These are phyloP conservation scores for Botrytis squamosa DNA, from an alignment of 2,329 filamentous ascomycete species.

Conservation along the genomic window DNA sequence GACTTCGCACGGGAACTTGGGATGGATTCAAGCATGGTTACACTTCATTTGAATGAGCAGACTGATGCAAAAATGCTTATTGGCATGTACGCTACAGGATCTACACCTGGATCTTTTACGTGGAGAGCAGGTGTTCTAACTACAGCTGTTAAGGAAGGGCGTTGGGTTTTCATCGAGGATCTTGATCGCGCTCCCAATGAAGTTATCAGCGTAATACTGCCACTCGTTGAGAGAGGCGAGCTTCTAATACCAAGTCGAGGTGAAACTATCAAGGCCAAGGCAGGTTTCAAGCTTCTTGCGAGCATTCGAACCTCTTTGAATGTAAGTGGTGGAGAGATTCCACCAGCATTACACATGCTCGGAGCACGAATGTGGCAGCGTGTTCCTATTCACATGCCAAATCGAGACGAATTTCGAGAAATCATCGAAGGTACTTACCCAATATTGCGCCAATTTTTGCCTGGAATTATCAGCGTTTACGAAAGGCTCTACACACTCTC, in stretches of 20 bases:
- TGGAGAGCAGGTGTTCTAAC: conserved; percentile 94
- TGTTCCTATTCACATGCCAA: conserved; percentile 66
- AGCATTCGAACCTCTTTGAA: conserved; percentile 79
- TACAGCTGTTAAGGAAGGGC: conserved; percentile 86
- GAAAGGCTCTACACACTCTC: conserved; percentile 50
- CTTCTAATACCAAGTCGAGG: conserved; percentile 86
- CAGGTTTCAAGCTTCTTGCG: conserved; percentile 86
- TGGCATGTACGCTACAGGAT: conserved; percentile 88
- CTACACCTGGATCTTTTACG: conserved; percentile 81
- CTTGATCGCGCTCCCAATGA: conserved; percentile 92
- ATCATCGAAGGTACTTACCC: conserved; percentile 73
- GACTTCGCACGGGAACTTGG: conserved; percentile 79
- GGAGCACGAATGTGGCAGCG: conserved; percentile 84
- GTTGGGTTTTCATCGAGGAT: conserved; percentile 97
- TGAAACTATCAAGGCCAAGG: conserved; percentile 77
- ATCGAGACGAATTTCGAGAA: conserved; percentile 67
- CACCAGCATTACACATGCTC: conserved; percentile 68
- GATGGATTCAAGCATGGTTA: conserved; percentile 81
- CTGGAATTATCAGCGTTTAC: conserved; percentile 60
- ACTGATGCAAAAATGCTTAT: conserved; percentile 96
- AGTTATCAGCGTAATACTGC: conserved; percentile 87
- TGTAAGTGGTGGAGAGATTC: conserved; percentile 62
- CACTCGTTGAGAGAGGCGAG: conserved; percentile 89
- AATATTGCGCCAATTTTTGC: conserved; percentile 60
- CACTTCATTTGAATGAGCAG: conserved; percentile 94